Conservation (phyloP, 2,329 filamentous ascomycete genomes). For the Didymella arachidicola region DNA sequence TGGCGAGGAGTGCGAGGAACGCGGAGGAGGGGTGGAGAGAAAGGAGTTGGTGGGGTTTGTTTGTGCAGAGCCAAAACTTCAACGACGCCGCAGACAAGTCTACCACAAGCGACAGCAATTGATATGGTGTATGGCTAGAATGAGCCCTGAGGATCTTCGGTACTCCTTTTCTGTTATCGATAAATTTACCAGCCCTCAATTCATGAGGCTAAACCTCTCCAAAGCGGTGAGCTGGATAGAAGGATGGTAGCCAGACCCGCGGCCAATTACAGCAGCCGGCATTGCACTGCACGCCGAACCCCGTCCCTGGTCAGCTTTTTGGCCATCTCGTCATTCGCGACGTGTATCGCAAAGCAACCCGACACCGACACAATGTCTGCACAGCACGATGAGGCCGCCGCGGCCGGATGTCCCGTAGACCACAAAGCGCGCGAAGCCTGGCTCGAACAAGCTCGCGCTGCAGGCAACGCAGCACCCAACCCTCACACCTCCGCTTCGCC, state of each 20-base stretch:
- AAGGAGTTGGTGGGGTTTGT: constrained; percentile 30
- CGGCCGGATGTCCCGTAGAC: constrained; percentile 79
- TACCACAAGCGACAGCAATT: neutral
- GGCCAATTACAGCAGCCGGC: constrained; percentile 32
- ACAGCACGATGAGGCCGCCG: constrained; percentile 41
- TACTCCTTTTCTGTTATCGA: constrained; percentile 16
- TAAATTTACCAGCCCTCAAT: constrained; percentile 13
- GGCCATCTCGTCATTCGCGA: constrained; percentile 30
- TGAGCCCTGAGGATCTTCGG: neutral
- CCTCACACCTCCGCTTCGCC: constrained; percentile 27
- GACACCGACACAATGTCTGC: constrained; percentile 34
- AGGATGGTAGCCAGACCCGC: constrained; percentile 11
- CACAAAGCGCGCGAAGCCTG: constrained; percentile 87
- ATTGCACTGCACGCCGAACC: constrained; percentile 24
- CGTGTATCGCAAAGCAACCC: constrained; percentile 14
- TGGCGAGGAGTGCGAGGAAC: constrained; percentile 6
- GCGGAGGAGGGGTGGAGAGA: constrained; percentile 18
- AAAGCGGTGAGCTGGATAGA: constrained; percentile 25
- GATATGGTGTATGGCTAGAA: neutral
- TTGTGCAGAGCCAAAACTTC: constrained; percentile 40
- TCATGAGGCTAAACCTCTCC: constrained; percentile 14
- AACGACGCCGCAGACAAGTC: constrained; percentile 7
- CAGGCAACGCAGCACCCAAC: constrained; percentile 33
- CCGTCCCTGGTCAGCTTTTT: constrained; percentile 36
- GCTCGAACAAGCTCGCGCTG: constrained; percentile 73